A percentile compares a stretch with the other conserved stretches of the same genome.
Evolutionary conservation across 306 rosid genomes (phyloP).

Genomic region (Dicorynia guianensis): DNA sequence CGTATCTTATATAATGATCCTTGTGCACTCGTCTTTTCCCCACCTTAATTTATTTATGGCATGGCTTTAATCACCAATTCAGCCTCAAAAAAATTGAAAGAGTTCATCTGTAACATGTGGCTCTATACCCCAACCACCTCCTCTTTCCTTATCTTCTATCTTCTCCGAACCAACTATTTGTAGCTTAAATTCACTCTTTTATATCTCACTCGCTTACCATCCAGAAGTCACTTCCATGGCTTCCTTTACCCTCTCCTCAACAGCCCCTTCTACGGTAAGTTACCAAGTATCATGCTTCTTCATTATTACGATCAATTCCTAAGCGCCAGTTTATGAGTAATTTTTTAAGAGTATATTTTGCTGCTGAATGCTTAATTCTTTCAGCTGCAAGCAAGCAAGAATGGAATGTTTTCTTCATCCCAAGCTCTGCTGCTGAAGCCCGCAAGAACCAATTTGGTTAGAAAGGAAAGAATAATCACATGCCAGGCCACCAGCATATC

Average conservation of each 20-base stretch:
- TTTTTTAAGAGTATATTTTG: neutral
- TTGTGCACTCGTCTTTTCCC: too few relatives aligned
- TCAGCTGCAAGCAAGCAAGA: conserved; percentile 54
- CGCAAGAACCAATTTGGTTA: conserved; percentile 34
- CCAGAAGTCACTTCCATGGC: conserved; percentile 19
- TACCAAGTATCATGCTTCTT: neutral
- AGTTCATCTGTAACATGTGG: conserved; percentile 40
- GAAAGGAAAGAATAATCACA: conserved; percentile 48
- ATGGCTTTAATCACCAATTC: neutral
- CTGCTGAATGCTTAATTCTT: neutral
- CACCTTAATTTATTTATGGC: neutral
- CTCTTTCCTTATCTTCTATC: conserved; percentile 43
- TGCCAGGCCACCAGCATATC: conserved; percentile 66
- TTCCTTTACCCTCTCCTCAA: conserved; percentile 34
- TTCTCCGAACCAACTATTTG: neutral
- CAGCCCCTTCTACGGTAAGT: conserved; percentile 58
- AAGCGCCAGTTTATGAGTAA: neutral
- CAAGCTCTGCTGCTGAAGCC: conserved; percentile 52
- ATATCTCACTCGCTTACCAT: neutral
- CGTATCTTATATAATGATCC: too few relatives aligned
- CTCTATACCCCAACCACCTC: neutral
- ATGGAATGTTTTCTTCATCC: conserved; percentile 52
- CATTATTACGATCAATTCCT: too few relatives aligned
- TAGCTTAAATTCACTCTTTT: neutral
- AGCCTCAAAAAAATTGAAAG: neutral